A percentile compares a stretch with the other conserved stretches of the same genome.
Evolutionary conservation across 345 rosid genomes (phyloP).

Genomic region (Brassica incana): DNA sequence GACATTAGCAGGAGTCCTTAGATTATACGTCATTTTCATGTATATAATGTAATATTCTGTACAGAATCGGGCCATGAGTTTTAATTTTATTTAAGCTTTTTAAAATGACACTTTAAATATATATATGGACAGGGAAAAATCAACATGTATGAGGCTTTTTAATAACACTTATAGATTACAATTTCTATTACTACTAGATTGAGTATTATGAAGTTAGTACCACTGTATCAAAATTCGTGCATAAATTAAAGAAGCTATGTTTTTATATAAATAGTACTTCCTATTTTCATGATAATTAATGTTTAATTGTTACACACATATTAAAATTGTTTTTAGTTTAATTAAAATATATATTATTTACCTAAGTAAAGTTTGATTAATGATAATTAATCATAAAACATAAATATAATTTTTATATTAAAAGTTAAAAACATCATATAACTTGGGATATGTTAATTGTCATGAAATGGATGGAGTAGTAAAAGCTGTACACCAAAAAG

Average conservation of each 20-base stretch:
- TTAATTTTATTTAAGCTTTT: neutral
- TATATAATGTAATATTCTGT: neutral
- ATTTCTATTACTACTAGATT: neutral
- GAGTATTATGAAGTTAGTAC: neutral
- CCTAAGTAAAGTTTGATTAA: neutral
- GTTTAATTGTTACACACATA: neutral
- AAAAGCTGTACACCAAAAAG: neutral
- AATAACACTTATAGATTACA: neutral
- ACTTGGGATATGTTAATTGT: neutral
- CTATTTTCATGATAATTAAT: neutral
- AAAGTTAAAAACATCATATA: neutral
- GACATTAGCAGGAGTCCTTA: neutral
- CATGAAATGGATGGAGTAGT: neutral
- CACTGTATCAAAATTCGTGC: neutral
- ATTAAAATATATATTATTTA: too few species aligned
- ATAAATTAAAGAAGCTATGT: neutral
- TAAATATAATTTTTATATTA: too few species aligned
- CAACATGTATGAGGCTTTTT: neutral
- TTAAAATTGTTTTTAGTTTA: neutral
- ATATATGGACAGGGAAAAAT: neutral
- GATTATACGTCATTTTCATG: neutral
- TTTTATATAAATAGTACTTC: neutral
- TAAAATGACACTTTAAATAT: neutral
- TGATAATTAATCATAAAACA: neutral
- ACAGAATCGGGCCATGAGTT: neutral